phyloP scores from a whole-genome alignment of 176 grass and related monocot species.

The Avena insularis region DNA sequence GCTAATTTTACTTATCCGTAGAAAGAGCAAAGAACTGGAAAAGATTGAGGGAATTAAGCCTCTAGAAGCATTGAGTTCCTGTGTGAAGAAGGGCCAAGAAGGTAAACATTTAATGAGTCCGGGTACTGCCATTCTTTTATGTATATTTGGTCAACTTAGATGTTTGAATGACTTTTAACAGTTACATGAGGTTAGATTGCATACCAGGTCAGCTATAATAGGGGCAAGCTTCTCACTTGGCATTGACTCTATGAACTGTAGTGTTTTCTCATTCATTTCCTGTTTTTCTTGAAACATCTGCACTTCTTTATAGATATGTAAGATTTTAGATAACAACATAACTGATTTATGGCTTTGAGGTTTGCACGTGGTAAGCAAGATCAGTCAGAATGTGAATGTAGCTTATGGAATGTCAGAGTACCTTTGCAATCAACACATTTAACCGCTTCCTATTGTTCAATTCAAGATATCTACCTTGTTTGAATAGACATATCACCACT shows the following conservation, averaged over 20 bases:
- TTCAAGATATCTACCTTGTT: neutral
- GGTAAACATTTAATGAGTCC: conserved; percentile 48
- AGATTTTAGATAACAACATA: neutral
- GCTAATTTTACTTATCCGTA: conserved; percentile 78
- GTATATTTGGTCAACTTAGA: conserved; percentile 16
- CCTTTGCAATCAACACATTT: neutral
- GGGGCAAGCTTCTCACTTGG: neutral
- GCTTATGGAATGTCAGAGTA: neutral
- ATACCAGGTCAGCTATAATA: conserved; percentile 14
- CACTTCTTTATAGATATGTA: neutral
- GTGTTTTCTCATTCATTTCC: neutral
- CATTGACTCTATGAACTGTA: neutral
- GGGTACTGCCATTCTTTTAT: neutral
- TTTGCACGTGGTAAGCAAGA: neutral
- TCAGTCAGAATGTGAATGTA: neutral
- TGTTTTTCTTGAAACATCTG: neutral
- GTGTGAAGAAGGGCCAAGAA: conserved; percentile 67
- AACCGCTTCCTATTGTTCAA: neutral
- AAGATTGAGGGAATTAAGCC: conserved; percentile 56
- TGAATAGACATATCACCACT: neutral
- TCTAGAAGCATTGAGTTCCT: conserved; percentile 49
- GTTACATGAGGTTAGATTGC: neutral
- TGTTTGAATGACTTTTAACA: conserved; percentile 9
- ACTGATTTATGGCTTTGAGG: neutral
- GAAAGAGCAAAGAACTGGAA: conserved; percentile 79